These are phyloP conservation scores for Colletotrichum limetticola DNA, from an alignment of 2,329 filamentous ascomycete genomes.

Conservation along the genomic window DNA sequence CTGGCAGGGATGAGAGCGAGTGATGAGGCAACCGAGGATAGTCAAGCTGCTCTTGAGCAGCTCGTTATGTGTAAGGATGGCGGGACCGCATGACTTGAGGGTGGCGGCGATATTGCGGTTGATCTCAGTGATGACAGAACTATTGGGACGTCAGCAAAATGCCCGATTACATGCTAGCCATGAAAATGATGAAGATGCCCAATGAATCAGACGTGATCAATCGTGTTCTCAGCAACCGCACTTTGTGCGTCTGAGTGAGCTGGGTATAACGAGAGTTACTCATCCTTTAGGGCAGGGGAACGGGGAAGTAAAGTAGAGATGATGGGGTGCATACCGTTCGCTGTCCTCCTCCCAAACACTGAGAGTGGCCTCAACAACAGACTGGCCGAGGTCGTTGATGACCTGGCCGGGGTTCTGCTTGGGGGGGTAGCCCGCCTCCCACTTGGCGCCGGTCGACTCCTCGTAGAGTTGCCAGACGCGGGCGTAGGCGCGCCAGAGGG, in stretches of 20 bases:
- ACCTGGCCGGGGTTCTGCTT: constrained; percentile 83
- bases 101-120: constrained; percentile 93
- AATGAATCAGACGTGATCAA: constrained; percentile 52
- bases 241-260: constrained; percentile 96
- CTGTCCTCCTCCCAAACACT: constrained; percentile 89
- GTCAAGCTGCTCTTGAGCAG: constrained; percentile 82
- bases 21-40: constrained; percentile 82
- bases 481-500: constrained; percentile 92
- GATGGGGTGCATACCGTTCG: constrained; percentile 78
- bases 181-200: constrained; percentile 34
- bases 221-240: constrained; percentile 90
- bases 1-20: constrained; percentile 92
- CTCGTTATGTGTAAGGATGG: constrained; percentile 79
- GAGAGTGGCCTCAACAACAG: constrained; percentile 86
- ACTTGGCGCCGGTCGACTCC: constrained; percentile 81
- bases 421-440: constrained; percentile 87
- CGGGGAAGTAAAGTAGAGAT: constrained; percentile 24
- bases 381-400: constrained; percentile 85
- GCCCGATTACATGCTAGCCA: constrained; percentile 32
- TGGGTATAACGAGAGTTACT: constrained; percentile 94
- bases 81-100: constrained; percentile 89
- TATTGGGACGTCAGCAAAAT: constrained; percentile 60
- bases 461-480: constrained; percentile 91
- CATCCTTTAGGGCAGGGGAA: constrained; percentile 74
- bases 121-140: constrained; percentile 90